Conservation (phyloP, 805 yeast genomes). For the Lachancea dasiensis region DNA sequence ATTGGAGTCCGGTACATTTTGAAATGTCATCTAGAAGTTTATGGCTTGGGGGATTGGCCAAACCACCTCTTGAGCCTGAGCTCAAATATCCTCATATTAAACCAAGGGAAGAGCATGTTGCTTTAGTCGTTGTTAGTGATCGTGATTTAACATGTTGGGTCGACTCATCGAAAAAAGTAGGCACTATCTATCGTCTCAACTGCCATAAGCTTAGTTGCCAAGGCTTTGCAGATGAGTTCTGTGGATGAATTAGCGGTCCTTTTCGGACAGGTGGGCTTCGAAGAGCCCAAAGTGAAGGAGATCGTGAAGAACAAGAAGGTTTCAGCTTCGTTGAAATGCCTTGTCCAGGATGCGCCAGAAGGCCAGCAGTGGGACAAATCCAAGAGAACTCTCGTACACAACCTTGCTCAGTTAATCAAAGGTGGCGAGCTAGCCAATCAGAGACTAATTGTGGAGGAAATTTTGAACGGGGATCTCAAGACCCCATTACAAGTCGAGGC, state of each 20-base stretch:
- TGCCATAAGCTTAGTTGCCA: too few relatives aligned
- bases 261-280: conserved; percentile 51
- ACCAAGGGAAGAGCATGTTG: too few relatives aligned
- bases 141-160: too few relatives aligned
- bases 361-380: conserved; percentile 46
- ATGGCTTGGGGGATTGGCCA: too few relatives aligned
- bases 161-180: too few relatives aligned
- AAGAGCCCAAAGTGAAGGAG: conserved; percentile 70
- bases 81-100: too few relatives aligned
- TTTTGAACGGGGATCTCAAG: conserved; percentile 57
- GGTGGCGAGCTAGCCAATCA: conserved; percentile 45
- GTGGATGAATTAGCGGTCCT: conserved; percentile 34
- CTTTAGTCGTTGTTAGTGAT: too few relatives aligned
- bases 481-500: conserved; percentile 73
- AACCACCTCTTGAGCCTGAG: too few relatives aligned
- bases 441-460: conserved; percentile 50
- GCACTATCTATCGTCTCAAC: too few relatives aligned
- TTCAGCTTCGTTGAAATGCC: conserved; percentile 56
- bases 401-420: conserved; percentile 68
- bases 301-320: conserved; percentile 83
- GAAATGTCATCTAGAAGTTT: too few relatives aligned
- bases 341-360: conserved; percentile 41
- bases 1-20: too few relatives aligned
- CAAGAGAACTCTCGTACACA: conserved; percentile 61
- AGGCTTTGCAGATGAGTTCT: conserved; percentile 29